phyloP scores from a whole-genome alignment of 2,329 filamentous ascomycete species.

The Fusarium humuli region DNA sequence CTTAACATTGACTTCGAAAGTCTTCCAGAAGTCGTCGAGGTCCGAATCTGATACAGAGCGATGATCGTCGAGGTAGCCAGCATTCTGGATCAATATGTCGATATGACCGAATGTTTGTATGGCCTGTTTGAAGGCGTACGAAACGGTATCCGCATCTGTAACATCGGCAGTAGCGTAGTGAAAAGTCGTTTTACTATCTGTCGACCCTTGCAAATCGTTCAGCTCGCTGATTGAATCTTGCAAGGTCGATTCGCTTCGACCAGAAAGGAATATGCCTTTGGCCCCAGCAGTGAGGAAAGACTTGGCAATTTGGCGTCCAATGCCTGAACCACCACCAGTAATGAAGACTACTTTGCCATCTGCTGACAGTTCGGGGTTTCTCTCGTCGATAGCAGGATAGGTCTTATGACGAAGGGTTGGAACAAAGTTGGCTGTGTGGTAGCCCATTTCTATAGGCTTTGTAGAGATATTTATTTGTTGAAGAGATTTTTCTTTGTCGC shows the following conservation, averaged over 20 bases:
- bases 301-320: neutral
- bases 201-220: neutral
- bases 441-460: too few species aligned
- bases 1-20: slow-evolving; percentile 7
- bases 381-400: neutral
- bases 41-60: neutral
- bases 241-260: neutral
- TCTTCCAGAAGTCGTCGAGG: slow-evolving; percentile 2
- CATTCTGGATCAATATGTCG: slow-evolving; percentile 1
- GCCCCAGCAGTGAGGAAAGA: neutral
- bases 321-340: slow-evolving; percentile 4
- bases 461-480: too few species aligned
- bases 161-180: neutral
- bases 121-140: neutral
- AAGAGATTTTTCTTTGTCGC: too few species aligned
- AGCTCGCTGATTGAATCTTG: neutral
- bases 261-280: neutral
- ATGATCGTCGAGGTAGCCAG: slow-evolving; percentile 9
- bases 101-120: neutral
- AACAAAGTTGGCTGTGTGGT: neutral
- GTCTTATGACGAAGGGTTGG: neutral
- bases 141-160: neutral
- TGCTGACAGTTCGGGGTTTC: neutral
- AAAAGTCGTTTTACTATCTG: neutral
- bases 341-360: neutral